These are phyloP conservation scores for barley (Hordeum vulgare) DNA, from an alignment of 176 grass and related monocot genomes.

Conservation along the genomic window DNA sequence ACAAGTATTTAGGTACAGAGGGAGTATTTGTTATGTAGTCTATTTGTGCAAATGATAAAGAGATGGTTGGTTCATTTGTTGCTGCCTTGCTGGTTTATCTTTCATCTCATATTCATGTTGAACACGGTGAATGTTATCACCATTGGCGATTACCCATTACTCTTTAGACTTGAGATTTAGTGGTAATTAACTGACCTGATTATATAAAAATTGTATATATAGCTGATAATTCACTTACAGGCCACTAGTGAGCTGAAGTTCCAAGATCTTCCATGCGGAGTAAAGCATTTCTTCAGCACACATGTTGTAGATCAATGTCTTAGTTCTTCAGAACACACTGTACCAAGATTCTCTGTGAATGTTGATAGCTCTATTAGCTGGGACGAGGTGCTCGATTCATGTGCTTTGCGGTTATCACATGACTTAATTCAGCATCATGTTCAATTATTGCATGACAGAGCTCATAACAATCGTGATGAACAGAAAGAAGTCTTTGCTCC, in stretches of 20 bases:
- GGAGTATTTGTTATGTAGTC: not conserved
- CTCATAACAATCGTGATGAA: conserved; percentile 42
- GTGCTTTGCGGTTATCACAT: conserved; percentile 51
- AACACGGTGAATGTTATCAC: not conserved
- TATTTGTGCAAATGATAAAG: not conserved
- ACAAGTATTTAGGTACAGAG: too few relatives aligned
- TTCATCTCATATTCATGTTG: conserved; percentile 1
- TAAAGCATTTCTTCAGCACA: conserved; percentile 73
- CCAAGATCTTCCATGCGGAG: conserved; percentile 77
- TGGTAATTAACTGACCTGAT: conserved; percentile 20
- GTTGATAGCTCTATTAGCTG: conserved; percentile 61
- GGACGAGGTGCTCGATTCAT: conserved; percentile 68
- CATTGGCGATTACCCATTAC: not conserved
- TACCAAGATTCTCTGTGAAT: conserved; percentile 71
- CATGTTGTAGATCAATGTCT: conserved; percentile 44
- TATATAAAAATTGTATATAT: conserved; percentile 6
- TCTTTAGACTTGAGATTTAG: not conserved
- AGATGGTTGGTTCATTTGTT: not conserved
- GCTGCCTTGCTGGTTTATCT: not conserved
- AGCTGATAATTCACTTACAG: conserved; percentile 42
- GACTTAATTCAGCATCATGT: conserved; percentile 73
- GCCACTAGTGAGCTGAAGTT: conserved; percentile 71
- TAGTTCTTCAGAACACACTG: conserved; percentile 51
- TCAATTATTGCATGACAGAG: conserved; percentile 60
- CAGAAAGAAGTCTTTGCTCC: conserved; percentile 28